These are phyloP conservation scores for Saccharomyces mikatae DNA, from an alignment of 805 yeast genomes.

Conservation along the genomic window DNA sequence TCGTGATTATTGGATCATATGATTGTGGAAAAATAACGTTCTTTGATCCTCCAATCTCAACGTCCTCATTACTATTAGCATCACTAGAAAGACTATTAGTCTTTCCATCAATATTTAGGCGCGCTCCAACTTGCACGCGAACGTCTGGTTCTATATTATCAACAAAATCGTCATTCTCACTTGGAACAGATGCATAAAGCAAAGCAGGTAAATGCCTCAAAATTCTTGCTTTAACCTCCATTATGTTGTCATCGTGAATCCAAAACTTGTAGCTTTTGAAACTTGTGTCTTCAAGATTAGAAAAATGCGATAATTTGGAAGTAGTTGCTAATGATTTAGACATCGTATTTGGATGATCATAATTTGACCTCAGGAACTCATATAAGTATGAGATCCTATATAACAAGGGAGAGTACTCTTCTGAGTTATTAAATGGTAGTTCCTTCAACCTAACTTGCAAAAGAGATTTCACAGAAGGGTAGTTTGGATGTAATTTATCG, in stretches of 20 bases:
- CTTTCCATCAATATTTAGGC: conserved; percentile 13
- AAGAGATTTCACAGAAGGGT: conserved; percentile 74
- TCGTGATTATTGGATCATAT: conserved; percentile 75
- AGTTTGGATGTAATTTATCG: conserved; percentile 79
- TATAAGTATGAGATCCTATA: conserved; percentile 76
- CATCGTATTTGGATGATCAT: conserved; percentile 19
- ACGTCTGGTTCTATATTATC: conserved; percentile 21
- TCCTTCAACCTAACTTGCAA: conserved; percentile 79
- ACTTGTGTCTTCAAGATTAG: conserved; percentile 29
- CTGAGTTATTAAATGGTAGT: conserved; percentile 87
- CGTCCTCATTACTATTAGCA: conserved; percentile 38
- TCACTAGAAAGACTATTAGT: conserved; percentile 30
- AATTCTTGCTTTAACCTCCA: conserved; percentile 96
- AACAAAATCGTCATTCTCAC: conserved; percentile 28
- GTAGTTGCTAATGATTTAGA: conserved; percentile 34
- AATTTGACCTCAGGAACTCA: conserved; percentile 66
- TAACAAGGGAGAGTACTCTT: conserved; percentile 86
- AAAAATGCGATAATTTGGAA: conserved; percentile 29
- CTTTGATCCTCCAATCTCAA: conserved; percentile 4
- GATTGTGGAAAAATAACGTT: conserved; percentile 21
- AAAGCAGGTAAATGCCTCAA: conserved; percentile 88
- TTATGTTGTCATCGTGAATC: conserved; percentile 90
- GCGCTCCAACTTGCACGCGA: background rate
- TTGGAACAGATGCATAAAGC: conserved; percentile 46
- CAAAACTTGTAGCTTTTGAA: conserved; percentile 81